These are phyloP conservation scores for Malassezia furfur DNA, from an alignment of 1,284 basidiomycete species.

Conservation along the genomic window DNA sequence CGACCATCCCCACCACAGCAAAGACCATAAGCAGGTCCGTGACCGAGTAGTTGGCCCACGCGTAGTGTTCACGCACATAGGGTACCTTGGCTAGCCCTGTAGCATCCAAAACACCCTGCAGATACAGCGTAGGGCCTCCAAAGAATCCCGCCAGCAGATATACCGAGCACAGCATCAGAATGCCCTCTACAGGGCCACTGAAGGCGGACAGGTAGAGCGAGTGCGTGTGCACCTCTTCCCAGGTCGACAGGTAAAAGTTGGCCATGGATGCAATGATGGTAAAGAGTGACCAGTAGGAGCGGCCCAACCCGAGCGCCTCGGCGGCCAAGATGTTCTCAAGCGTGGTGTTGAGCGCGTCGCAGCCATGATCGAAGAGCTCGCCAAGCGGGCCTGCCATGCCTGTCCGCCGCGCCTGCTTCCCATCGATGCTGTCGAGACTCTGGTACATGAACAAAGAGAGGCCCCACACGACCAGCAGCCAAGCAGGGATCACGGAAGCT, in stretches of 20 bases:
- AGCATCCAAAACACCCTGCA: constrained; percentile 61
- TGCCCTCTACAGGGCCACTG: constrained; percentile 92
- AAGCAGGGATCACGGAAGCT: constrained; percentile 20
- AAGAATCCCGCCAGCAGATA: constrained; percentile 61
- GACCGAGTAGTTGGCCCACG: constrained; percentile 59
- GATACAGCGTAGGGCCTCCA: constrained; percentile 64
- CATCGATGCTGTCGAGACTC: constrained; percentile 77
- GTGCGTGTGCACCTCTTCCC: constrained; percentile 95
- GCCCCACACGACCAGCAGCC: constrained; percentile 57
- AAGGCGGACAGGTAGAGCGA: constrained; percentile 58
- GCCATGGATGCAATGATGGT: constrained; percentile 75
- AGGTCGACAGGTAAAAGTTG: constrained; percentile 88
- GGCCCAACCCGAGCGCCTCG: constrained; percentile 64
- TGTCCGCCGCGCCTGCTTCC: constrained; percentile 86
- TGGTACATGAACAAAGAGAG: constrained; percentile 86
- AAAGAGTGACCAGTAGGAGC: constrained; percentile 91
- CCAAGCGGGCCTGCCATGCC: constrained; percentile 93
- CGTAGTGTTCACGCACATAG: constrained; percentile 38
- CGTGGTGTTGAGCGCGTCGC: constrained; percentile 77
- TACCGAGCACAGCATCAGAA: constrained; percentile 71
- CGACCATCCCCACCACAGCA: constrained; percentile 62
- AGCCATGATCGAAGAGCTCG: constrained; percentile 93
- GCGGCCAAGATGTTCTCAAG: constrained; percentile 35
- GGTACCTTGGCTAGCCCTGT: constrained; percentile 55
- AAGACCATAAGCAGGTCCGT: constrained; percentile 84